phyloP scores from a whole-genome alignment of 1,139 yeast genomes.

The Diutina pseudorugosa region DNA sequence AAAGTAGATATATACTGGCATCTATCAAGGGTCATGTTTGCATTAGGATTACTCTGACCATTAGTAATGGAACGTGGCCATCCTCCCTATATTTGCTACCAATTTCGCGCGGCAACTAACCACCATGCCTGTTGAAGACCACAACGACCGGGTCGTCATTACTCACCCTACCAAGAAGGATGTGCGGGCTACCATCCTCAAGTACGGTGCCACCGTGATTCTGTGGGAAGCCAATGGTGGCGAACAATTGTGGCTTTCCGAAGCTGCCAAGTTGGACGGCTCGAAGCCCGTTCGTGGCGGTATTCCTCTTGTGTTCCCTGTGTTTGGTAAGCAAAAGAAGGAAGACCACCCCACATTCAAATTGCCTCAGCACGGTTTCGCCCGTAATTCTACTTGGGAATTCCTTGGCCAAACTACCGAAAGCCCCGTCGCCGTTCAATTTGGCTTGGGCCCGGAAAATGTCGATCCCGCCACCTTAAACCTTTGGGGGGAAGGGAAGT shows the following conservation, averaged over 20 bases:
- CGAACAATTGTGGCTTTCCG: slow-evolving; percentile 57
- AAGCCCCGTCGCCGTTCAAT: slow-evolving; percentile 59
- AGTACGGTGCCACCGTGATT: slow-evolving; percentile 78
- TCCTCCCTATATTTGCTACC: background rate
- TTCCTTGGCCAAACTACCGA: slow-evolving; percentile 68
- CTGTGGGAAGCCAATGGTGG: slow-evolving; percentile 63
- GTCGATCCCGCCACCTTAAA: slow-evolving; percentile 53
- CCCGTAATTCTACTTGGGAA: slow-evolving; percentile 84
- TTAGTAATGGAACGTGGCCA: background rate
- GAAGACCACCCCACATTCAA: slow-evolving; percentile 23
- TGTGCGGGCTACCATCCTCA: slow-evolving; percentile 54
- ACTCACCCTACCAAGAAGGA: slow-evolving; percentile 40
- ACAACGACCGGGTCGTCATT: slow-evolving; percentile 12
- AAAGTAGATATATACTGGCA: too few species aligned
- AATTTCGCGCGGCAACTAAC: background rate
- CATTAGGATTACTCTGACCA: background rate
- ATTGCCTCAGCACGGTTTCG: slow-evolving; percentile 95
- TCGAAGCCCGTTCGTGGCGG: slow-evolving; percentile 94
- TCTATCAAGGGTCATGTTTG: background rate
- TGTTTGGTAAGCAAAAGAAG: slow-evolving; percentile 62
- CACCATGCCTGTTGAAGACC: background rate
- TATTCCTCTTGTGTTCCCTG: slow-evolving; percentile 90
- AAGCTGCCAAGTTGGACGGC: slow-evolving; percentile 79
- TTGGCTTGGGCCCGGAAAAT: slow-evolving; percentile 79
- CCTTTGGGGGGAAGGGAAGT: slow-evolving; percentile 35